Evolutionary conservation across 495 filamentous ascomycete genomes (phyloP).

Genomic region (Oidiodendron maius): DNA sequence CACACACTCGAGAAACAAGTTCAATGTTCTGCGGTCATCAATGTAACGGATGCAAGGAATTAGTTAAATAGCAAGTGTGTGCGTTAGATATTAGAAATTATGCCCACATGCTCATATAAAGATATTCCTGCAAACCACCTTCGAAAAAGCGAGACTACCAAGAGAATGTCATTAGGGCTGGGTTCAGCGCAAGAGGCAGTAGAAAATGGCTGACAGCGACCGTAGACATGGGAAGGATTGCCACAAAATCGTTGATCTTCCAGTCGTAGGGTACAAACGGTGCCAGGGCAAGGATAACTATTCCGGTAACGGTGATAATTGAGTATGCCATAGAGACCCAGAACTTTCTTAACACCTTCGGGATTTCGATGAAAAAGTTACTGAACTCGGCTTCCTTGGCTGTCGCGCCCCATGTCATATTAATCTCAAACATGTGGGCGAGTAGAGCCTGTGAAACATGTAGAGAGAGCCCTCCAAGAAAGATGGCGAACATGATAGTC

Average conservation of each 20-base stretch:
- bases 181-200: constrained; percentile 68
- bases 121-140: too few species aligned
- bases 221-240: constrained; percentile 73
- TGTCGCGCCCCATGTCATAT: constrained; percentile 68
- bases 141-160: too few species aligned
- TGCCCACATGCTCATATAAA: too few species aligned
- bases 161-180: constrained; percentile 76
- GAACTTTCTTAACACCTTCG: constrained; percentile 70
- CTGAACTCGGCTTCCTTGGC: constrained; percentile 67
- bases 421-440: constrained; percentile 66
- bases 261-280: constrained; percentile 60
- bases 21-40: too few species aligned
- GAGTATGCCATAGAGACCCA: constrained; percentile 71
- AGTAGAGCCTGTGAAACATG: constrained; percentile 63
- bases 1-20: too few species aligned
- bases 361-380: constrained; percentile 77
- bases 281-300: constrained; percentile 61
- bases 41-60: too few species aligned
- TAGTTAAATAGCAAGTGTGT: too few species aligned
- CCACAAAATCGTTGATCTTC: constrained; percentile 72
- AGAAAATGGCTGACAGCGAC: constrained; percentile 63
- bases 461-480: constrained; percentile 64
- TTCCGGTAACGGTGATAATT: constrained; percentile 51
- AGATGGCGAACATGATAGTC: constrained; percentile 62
- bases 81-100: too few species aligned